These are phyloP conservation scores for Rhododendron vialii DNA, from an alignment of 148 eudicot genomes.

Conservation along the genomic window DNA sequence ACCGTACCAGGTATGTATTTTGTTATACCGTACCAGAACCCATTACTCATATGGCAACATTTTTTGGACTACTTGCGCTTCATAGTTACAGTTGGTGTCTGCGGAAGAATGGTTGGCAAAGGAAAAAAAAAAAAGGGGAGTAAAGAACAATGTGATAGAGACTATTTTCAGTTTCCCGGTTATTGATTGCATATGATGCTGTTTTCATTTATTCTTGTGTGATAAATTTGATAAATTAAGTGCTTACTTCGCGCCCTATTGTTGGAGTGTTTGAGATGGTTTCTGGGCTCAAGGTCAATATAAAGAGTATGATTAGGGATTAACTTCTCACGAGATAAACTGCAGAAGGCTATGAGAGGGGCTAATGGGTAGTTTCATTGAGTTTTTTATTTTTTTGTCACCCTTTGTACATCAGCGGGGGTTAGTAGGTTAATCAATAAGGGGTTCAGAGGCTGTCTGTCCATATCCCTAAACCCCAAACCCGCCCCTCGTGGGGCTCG, in stretches of 20 bases:
- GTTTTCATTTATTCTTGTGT: neutral
- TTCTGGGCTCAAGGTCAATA: neutral
- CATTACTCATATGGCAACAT: neutral
- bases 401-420: too few species aligned
- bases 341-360: neutral
- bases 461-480: too few species aligned
- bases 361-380: neutral
- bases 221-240: neutral
- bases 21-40: neutral
- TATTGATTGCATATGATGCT: neutral
- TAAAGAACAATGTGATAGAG: neutral
- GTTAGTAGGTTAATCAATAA: too few species aligned
- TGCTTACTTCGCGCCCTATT: neutral
- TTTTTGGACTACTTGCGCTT: neutral
- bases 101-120: neutral
- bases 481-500: too few species aligned
- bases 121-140: neutral
- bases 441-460: too few species aligned
- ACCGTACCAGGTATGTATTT: neutral
- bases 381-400: neutral
- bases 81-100: neutral
- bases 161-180: neutral
- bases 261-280: neutral
- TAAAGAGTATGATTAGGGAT: neutral
- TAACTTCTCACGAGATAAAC: neutral